These are phyloP conservation scores for Brassica balearica DNA, from an alignment of 441 rosid species.

Conservation along the genomic window DNA sequence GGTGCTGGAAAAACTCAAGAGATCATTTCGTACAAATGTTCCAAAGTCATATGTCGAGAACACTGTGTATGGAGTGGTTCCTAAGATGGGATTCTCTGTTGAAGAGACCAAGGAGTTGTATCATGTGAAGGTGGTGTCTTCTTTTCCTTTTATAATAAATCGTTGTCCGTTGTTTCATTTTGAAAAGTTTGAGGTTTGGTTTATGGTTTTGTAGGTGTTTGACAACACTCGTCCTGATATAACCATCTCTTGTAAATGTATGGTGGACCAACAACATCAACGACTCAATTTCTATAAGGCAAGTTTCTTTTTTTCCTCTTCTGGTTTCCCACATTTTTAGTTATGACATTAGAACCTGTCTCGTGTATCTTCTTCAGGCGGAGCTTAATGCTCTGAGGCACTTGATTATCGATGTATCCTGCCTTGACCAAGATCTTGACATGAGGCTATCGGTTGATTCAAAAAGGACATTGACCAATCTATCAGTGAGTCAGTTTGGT, in stretches of 20 bases:
- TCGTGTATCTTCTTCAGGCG: conserved; percentile 47
- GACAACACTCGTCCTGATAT: conserved; percentile 50
- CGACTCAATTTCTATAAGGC: conserved; percentile 55
- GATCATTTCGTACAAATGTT: conserved; percentile 56
- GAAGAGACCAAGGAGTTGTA: conserved; percentile 60
- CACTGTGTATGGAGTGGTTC: conserved; percentile 45
- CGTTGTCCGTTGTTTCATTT: background rate
- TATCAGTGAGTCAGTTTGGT: conserved; percentile 53
- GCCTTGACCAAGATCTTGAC: conserved; percentile 68
- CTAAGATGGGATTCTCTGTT: conserved; percentile 52
- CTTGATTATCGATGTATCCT: conserved; percentile 57
- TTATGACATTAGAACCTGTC: background rate
- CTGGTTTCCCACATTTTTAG: background rate
- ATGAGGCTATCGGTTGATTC: conserved; percentile 58
- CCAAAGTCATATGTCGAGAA: conserved; percentile 54
- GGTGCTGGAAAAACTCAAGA: conserved; percentile 44
- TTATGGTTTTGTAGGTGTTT: conserved; percentile 50
- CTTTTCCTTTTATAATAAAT: background rate
- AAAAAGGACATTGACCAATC: conserved; percentile 50
- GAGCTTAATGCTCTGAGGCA: conserved; percentile 58
- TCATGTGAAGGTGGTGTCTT: conserved; percentile 55
- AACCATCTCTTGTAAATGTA: conserved; percentile 62
- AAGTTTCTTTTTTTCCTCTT: conserved; percentile 18
- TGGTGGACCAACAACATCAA: conserved; percentile 44
- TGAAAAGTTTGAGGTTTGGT: background rate